Conservation (phyloP, 2,329 filamentous ascomycete species). For the Thelonectria blattea region DNA sequence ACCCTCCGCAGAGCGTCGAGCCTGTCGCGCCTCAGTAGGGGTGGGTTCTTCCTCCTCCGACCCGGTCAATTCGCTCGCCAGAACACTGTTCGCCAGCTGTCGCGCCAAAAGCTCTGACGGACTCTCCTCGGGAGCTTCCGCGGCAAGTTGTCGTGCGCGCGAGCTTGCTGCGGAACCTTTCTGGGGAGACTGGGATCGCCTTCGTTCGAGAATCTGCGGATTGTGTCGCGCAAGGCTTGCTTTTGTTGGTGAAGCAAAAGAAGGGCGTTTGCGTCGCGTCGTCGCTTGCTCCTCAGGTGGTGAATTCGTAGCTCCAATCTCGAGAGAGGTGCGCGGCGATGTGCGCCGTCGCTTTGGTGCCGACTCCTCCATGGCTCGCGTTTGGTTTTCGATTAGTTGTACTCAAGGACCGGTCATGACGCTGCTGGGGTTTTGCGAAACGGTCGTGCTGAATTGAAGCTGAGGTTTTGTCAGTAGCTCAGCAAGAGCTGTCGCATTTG, state of each 20-base stretch:
- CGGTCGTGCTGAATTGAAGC: conserved; percentile 4
- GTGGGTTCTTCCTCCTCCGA: conserved; percentile 26
- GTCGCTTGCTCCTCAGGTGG: conserved; percentile 37
- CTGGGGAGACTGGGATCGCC: conserved; percentile 46
- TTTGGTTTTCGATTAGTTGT: neutral
- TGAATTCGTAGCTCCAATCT: conserved; percentile 44
- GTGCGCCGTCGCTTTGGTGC: conserved; percentile 69
- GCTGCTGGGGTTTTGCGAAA: neutral
- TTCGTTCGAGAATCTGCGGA: conserved; percentile 60
- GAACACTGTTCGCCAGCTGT: conserved; percentile 38
- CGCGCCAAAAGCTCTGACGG: conserved; percentile 39
- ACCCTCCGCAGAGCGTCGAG: conserved; percentile 36
- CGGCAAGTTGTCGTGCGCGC: conserved; percentile 23
- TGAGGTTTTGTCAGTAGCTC: neutral
- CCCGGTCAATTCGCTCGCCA: conserved; percentile 33
- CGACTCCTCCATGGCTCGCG: conserved; percentile 54
- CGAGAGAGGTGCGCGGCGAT: conserved; percentile 54
- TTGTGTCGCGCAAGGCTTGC: conserved; percentile 67
- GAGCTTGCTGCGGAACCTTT: conserved; percentile 32
- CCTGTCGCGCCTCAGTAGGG: conserved; percentile 24
- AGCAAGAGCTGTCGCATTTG: conserved; percentile 30
- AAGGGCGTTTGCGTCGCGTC: conserved; percentile 51
- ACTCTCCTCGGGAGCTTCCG: conserved; percentile 33
- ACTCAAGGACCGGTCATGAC: conserved; percentile 23
- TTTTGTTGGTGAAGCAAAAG: conserved; percentile 71